phyloP scores from a whole-genome alignment of 176 grass and related monocot genomes.

The Oryza coarctata region DNA sequence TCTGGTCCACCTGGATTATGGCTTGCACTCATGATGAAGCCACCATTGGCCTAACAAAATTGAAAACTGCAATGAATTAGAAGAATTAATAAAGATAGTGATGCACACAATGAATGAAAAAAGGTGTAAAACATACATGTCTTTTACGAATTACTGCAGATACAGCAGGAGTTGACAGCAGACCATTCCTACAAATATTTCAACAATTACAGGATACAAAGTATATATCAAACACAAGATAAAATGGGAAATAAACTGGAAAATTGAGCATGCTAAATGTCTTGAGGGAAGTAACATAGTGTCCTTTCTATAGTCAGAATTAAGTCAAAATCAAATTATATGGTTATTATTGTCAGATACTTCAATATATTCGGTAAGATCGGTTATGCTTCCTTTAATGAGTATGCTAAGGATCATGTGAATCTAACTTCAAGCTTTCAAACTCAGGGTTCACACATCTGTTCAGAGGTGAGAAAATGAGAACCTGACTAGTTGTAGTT shows the following conservation, averaged over 20 bases:
- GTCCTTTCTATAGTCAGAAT: neutral
- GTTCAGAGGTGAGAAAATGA: neutral
- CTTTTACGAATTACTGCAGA: slow-evolving; percentile 88
- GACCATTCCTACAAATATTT: slow-evolving; percentile 51
- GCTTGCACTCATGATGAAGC: slow-evolving; percentile 94
- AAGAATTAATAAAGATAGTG: slow-evolving; percentile 8
- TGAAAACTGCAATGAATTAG: slow-evolving; percentile 5
- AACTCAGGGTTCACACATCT: neutral
- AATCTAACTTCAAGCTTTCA: neutral
- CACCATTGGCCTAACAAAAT: slow-evolving; percentile 74
- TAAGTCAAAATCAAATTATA: slow-evolving; percentile 18
- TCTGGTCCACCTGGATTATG: slow-evolving; percentile 93
- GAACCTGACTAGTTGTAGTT: neutral
- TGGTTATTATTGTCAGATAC: neutral
- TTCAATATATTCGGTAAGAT: neutral
- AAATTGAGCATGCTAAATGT: slow-evolving; percentile 15
- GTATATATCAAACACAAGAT: neutral
- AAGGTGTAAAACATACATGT: slow-evolving; percentile 45
- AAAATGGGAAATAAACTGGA: neutral
- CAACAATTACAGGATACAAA: neutral
- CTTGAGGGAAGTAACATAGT: neutral
- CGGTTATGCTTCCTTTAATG: neutral
- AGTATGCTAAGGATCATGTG: neutral
- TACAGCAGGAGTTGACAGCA: slow-evolving; percentile 86
- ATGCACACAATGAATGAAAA: neutral